Percentiles rank a stretch among this genome's conserved stretches.
These are phyloP conservation scores for Starmerella gropengiesseri DNA, from an alignment of 805 yeast species.

Conservation along the genomic window DNA sequence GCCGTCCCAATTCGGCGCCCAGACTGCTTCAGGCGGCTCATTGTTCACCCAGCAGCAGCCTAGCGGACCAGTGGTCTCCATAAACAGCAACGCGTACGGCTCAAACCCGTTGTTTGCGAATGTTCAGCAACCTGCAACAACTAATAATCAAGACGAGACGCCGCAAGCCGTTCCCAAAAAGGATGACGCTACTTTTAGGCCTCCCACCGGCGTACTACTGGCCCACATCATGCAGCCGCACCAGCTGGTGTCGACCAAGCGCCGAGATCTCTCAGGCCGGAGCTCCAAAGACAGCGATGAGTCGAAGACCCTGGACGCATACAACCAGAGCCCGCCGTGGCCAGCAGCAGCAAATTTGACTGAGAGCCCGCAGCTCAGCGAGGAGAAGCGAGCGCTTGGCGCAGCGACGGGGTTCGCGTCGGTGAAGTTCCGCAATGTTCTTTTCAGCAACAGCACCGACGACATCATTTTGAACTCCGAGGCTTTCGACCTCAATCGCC, in stretches of 20 bases:
- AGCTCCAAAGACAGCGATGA: neutral
- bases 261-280: neutral
- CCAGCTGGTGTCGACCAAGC: neutral
- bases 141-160: conserved; percentile 1
- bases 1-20: conserved; percentile 25
- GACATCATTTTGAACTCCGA: conserved; percentile 60
- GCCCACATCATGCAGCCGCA: conserved; percentile 19
- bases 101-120: conserved; percentile 51
- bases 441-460: conserved; percentile 45
- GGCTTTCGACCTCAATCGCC: conserved; percentile 39
- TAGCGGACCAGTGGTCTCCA: conserved; percentile 30
- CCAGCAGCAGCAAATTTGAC: neutral
- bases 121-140: conserved; percentile 1
- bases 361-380: conserved; percentile 4
- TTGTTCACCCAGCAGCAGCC: conserved; percentile 21
- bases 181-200: conserved; percentile 10
- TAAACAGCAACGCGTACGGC: conserved; percentile 64
- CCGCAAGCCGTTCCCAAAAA: conserved; percentile 9
- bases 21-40: conserved; percentile 14
- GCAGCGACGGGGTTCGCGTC: conserved; percentile 2
- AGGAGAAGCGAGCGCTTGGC: neutral
- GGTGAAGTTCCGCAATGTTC: conserved; percentile 15
- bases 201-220: conserved; percentile 18
- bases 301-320: neutral
- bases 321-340: neutral